Conservation (phyloP, 306 rosid species). For the Cucurbita ficifolia region DNA sequence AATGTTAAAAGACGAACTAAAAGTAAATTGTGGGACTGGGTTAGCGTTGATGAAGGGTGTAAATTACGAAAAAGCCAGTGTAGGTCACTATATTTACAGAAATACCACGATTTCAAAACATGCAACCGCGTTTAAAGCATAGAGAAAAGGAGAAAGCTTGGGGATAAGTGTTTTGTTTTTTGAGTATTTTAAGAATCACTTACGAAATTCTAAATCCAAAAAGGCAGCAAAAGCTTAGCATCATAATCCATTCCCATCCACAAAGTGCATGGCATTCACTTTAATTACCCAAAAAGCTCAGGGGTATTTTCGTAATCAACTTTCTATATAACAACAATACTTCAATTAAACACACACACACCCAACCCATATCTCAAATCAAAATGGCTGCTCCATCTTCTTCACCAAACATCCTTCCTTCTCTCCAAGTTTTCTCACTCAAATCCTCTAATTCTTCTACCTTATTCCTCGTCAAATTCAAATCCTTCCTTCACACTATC, state of each 20-base stretch:
- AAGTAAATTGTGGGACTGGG: too few species aligned
- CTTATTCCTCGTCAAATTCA: constrained; percentile 34
- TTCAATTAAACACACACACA: neutral
- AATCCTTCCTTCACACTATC: constrained; percentile 44
- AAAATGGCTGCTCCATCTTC: constrained; percentile 38
- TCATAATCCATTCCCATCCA: constrained; percentile 8
- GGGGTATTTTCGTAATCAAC: constrained; percentile 36
- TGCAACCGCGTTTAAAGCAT: constrained; percentile 1
- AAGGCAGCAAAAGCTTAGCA: neutral
- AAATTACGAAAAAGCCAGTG: neutral
- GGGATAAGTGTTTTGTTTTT: neutral
- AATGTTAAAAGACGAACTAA: too few species aligned
- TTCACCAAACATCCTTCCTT: constrained; percentile 15
- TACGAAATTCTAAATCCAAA: constrained; percentile 10
- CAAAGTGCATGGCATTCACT: constrained; percentile 15
- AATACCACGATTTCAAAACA: constrained; percentile 11
- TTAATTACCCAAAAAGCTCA: constrained; percentile 23
- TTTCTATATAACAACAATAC: constrained; percentile 9
- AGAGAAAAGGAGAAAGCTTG: neutral
- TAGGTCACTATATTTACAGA: neutral
- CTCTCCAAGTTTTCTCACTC: constrained; percentile 33
- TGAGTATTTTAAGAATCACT: constrained; percentile 1
- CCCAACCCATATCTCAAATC: neutral
- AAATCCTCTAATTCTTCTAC: constrained; percentile 18
- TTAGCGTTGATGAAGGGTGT: neutral